These are phyloP conservation scores for Cladorrhinum sp. DNA, from an alignment of 2,329 filamentous ascomycete genomes.

Conservation along the genomic window DNA sequence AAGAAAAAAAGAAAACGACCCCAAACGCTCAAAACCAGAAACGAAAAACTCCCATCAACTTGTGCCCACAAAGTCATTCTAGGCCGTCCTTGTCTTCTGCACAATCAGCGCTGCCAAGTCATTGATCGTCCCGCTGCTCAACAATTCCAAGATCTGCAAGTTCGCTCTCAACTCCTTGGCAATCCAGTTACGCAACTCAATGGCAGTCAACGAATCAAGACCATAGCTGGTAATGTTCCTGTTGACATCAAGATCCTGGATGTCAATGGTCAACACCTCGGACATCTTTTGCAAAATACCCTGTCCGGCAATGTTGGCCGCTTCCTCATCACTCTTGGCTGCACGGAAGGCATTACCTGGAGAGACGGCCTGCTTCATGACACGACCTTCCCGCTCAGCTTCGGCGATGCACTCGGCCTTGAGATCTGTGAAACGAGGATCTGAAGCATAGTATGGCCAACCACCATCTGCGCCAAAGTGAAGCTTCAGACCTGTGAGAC, in stretches of 20 bases:
- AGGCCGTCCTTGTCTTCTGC: slow-evolving; percentile 22
- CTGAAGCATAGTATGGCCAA: slow-evolving; percentile 27
- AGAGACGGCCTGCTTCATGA: slow-evolving; percentile 22
- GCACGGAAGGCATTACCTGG: slow-evolving; percentile 29
- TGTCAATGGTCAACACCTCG: slow-evolving; percentile 25
- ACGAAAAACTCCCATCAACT: not conserved
- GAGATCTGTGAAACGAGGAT: slow-evolving; percentile 24
- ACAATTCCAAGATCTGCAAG: slow-evolving; percentile 28
- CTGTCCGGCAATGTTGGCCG: slow-evolving; percentile 27
- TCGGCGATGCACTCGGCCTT: slow-evolving; percentile 25
- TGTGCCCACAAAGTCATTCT: not conserved
- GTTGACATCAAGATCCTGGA: slow-evolving; percentile 28
- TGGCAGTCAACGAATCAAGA: slow-evolving; percentile 32
- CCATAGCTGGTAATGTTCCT: slow-evolving; percentile 29
- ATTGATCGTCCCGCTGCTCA: slow-evolving; percentile 27
- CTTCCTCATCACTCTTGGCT: slow-evolving; percentile 29
- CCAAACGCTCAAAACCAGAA: not conserved
- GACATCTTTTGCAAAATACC: slow-evolving; percentile 32
- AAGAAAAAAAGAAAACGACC: not conserved
- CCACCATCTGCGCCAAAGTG: slow-evolving; percentile 20
- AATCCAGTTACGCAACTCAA: slow-evolving; percentile 33
- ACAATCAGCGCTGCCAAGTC: slow-evolving; percentile 26
- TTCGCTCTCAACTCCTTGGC: slow-evolving; percentile 28
- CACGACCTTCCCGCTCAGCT: slow-evolving; percentile 21
- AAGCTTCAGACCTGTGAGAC: slow-evolving; percentile 32